Evolutionary conservation across 306 rosid species (phyloP).

Genomic region (Canavalia ensiformis): DNA sequence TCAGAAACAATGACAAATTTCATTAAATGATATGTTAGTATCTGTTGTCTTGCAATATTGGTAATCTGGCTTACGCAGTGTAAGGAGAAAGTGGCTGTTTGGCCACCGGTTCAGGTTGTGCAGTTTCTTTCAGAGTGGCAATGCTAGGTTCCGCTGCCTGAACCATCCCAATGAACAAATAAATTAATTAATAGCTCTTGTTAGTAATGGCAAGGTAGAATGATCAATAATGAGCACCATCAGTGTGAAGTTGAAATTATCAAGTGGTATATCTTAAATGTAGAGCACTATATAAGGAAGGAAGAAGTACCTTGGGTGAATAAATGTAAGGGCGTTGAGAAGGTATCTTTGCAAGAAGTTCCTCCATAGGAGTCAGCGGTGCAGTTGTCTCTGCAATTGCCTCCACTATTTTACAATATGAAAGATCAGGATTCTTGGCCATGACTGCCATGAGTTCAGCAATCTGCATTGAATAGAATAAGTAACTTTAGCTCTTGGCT

Average conservation of each 20-base stretch:
- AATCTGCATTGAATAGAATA: conserved; percentile 65
- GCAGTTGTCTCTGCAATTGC: conserved; percentile 92
- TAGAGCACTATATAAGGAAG: conserved; percentile 26
- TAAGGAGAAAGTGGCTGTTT: conserved; percentile 74
- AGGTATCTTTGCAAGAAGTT: conserved; percentile 86
- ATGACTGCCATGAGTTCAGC: conserved; percentile 92
- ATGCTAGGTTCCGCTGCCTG: conserved; percentile 63
- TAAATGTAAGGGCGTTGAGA: conserved; percentile 65
- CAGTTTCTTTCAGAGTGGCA: conserved; percentile 52
- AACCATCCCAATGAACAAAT: conserved; percentile 46
- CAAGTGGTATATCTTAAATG: conserved; percentile 15
- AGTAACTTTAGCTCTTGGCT: conserved; percentile 24
- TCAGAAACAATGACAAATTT: conserved; percentile 30
- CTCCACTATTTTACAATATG: conserved; percentile 91
- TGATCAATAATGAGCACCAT: conserved; percentile 21
- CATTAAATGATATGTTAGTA: conserved; percentile 12
- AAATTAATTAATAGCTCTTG: conserved; percentile 38
- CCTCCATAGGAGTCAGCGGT: conserved; percentile 79
- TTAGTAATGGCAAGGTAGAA: conserved; percentile 14
- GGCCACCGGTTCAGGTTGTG: conserved; percentile 49
- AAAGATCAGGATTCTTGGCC: conserved; percentile 75
- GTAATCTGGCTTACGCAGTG: conserved; percentile 60
- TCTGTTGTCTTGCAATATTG: conserved; percentile 9
- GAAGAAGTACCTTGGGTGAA: conserved; percentile 66
- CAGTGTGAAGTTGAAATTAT: background rate